Conservation (phyloP, 2,329 filamentous ascomycete species). For the Neofusicoccum parvum region DNA sequence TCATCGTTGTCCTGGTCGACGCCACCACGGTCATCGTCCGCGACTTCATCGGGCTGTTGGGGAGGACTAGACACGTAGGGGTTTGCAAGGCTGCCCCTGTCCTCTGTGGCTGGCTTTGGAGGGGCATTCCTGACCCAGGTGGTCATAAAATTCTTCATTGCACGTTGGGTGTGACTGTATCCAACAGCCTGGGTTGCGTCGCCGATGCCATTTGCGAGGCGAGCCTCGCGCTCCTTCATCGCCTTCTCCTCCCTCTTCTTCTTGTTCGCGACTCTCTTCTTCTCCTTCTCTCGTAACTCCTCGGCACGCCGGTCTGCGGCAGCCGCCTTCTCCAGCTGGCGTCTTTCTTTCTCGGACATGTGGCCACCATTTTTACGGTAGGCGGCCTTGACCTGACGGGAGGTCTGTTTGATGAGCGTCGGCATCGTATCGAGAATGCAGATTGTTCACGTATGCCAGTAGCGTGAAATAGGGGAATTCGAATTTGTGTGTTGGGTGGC, state of each 20-base stretch:
- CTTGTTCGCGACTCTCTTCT: slow-evolving; percentile 23
- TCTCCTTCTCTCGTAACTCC: slow-evolving; percentile 36
- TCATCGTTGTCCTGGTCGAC: background rate
- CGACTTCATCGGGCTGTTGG: background rate
- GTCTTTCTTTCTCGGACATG: slow-evolving; percentile 31
- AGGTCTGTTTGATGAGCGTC: slow-evolving; percentile 30
- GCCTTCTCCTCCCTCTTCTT: slow-evolving; percentile 34
- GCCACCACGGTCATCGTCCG: background rate
- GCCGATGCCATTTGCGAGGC: slow-evolving; percentile 36
- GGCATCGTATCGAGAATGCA: background rate
- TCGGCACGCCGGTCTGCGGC: slow-evolving; percentile 38
- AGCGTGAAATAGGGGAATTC: background rate
- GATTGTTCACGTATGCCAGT: too few species aligned
- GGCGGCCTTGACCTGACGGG: slow-evolving; percentile 36
- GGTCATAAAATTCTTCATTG: slow-evolving; percentile 31
- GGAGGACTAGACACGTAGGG: background rate
- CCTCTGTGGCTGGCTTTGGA: background rate
- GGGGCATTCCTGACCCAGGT: slow-evolving; percentile 36
- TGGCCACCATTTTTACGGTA: slow-evolving; percentile 34
- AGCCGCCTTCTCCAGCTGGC: slow-evolving; percentile 34
- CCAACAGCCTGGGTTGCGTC: slow-evolving; percentile 42
- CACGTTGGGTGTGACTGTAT: slow-evolving; percentile 41
- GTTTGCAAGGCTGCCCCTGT: background rate
- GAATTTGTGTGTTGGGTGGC: background rate
- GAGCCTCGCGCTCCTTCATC: slow-evolving; percentile 32